These are phyloP conservation scores for Picea engelmannii DNA, from an alignment of 83 land plant species.

Conservation along the genomic window DNA sequence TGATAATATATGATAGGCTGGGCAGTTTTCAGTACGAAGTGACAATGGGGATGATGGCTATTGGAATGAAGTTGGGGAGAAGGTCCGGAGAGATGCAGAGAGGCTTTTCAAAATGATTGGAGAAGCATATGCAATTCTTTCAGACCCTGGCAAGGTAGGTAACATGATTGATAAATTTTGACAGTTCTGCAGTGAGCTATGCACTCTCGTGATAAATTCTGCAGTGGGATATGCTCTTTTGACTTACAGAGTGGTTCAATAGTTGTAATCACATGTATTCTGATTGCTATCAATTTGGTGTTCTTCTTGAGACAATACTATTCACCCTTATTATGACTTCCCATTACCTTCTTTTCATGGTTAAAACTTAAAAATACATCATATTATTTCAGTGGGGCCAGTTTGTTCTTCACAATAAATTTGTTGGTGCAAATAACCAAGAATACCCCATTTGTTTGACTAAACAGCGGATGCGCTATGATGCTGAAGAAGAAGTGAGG, in stretches of 20 bases:
- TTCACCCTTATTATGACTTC: background rate
- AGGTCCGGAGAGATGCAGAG: constrained; percentile 66
- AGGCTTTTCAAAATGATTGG: constrained; percentile 83
- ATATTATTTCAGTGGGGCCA: background rate
- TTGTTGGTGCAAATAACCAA: constrained; percentile 1
- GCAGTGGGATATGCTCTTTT: background rate
- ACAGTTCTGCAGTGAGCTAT: background rate
- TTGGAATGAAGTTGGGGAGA: constrained; percentile 58
- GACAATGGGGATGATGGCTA: constrained; percentile 62
- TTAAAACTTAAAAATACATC: background rate
- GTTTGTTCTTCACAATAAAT: background rate
- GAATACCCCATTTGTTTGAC: constrained; percentile 5
- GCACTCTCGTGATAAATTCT: background rate
- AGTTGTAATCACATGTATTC: background rate
- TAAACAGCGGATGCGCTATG: constrained; percentile 63
- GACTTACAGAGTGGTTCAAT: background rate
- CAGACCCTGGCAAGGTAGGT: constrained; percentile 74
- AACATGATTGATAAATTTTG: background rate
- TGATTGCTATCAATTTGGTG: background rate
- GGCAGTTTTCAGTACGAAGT: constrained; percentile 58
- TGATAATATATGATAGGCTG: constrained; percentile 50
- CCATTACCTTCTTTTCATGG: background rate
- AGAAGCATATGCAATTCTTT: constrained; percentile 79
- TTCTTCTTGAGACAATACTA: background rate
- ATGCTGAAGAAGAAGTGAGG: constrained; percentile 57